A percentile compares a stretch with the other conserved stretches of the same genome.
Conservation (phyloP, 129 eudicot species). For the Centaurea solstitialis region DNA sequence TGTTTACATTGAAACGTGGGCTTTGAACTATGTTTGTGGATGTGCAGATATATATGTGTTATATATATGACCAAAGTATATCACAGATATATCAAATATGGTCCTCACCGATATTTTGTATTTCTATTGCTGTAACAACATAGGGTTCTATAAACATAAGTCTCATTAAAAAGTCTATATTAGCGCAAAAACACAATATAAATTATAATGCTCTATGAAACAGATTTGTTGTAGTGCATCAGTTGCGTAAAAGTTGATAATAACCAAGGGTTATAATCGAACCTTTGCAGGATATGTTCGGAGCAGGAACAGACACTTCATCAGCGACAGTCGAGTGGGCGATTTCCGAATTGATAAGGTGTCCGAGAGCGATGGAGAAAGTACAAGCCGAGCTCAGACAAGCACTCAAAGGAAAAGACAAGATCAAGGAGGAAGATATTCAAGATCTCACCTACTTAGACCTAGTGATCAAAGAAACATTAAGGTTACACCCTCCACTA, state of each 20-base stretch:
- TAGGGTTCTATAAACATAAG: background rate
- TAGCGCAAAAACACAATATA: no score
- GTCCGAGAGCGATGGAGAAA: conserved; percentile 40
- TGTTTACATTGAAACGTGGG: no score
- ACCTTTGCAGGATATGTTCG: conserved; percentile 34
- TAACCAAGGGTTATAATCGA: conserved; percentile 2
- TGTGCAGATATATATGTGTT: no score
- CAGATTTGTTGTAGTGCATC: background rate
- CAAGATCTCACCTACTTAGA: conserved; percentile 31
- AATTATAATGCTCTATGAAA: no score
- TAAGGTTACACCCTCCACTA: conserved; percentile 29
- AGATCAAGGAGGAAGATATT: conserved; percentile 25
- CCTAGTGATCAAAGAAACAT: conserved; percentile 40
- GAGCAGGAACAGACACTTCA: conserved; percentile 42
- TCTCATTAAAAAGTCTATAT: background rate
- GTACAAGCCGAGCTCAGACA: conserved; percentile 44
- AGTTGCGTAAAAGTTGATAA: background rate
- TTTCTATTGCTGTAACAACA: no score
- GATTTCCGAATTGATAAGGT: conserved; percentile 34
- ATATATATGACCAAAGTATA: no score
- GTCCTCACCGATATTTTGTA: no score
- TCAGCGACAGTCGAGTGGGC: conserved; percentile 40
- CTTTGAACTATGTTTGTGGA: no score
- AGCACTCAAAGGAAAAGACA: conserved; percentile 21
- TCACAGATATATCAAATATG: no score